Conservation (phyloP, 495 filamentous ascomycete species). For the Bombardia bombarda region DNA sequence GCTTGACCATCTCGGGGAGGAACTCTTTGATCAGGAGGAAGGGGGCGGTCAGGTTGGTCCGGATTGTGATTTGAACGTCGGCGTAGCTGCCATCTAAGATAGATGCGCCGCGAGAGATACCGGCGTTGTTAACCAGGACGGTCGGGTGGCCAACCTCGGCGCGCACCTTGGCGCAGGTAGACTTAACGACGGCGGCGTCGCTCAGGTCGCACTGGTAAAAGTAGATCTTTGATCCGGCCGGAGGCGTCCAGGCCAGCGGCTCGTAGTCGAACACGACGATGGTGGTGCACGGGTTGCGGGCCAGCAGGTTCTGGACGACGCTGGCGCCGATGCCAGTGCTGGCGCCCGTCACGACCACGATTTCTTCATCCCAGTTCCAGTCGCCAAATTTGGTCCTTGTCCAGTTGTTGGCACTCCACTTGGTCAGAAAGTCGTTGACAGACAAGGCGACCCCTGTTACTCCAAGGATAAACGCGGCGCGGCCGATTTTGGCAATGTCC, state of each 20-base stretch:
- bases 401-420: conserved; percentile 23
- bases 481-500: conserved; percentile 2
- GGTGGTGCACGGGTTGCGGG: conserved; percentile 10
- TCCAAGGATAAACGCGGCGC: conserved; percentile 7
- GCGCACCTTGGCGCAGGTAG: conserved; percentile 9
- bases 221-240: conserved; percentile 4
- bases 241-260: conserved; percentile 11
- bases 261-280: conserved; percentile 17
- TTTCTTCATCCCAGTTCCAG: conserved; percentile 19
- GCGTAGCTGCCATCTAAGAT: conserved; percentile 17
- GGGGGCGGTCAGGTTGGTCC: conserved; percentile 17
- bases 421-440: conserved; percentile 16
- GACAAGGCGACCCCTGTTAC: conserved; percentile 10
- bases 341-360: conserved; percentile 21
- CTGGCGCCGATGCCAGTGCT: conserved; percentile 18
- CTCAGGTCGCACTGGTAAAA: conserved; percentile 21
- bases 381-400: conserved; percentile 8
- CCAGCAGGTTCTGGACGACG: conserved; percentile 10
- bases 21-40: conserved; percentile 22
- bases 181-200: conserved; percentile 7
- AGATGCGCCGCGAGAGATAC: conserved; percentile 10
- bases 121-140: conserved; percentile 21
- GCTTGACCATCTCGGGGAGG: conserved; percentile 15
- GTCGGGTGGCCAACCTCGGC: conserved; percentile 20
- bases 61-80: conserved; percentile 18